Evolutionary conservation across 108 stramenopile genomes (phyloP), one percentile per base, ranked within the genome.

Genomic region (Skeletonema marinoi): DNA sequence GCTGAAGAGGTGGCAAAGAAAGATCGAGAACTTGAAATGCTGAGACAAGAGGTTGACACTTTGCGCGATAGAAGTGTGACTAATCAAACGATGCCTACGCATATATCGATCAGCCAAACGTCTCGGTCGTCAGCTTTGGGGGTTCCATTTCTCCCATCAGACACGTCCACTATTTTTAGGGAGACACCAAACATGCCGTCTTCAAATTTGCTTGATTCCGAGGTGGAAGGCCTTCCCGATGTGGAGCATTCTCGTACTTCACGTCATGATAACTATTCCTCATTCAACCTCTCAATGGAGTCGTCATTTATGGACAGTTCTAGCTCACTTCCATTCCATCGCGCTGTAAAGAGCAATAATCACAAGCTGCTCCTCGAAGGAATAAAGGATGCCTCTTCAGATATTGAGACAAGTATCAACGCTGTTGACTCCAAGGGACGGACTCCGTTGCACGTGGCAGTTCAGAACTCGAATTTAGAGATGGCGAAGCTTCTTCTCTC

Each of bases 391-490:
- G 54, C 54, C 1, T 62, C 82, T 39, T 25, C 68, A 58, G 71
- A 72, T 39, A 50, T 73, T 16, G 82, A 83, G 21, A 35, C 73
- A 6, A 72, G 75, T 21, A 77, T 83, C 39, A 83, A 83, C 48
- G 44, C 82, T 21, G 21, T 54, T 16, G 82, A 83, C 66, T 73
- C 68, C 8, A 73, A 63, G 32, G 82, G 82, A 17, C 66, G 82
- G 68, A 89, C 90, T 11, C 88, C 96, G 3, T 68, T 97, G 44
- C 96, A 97, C 58, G 32, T 93, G 13, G 93, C 96, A 36, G 87
- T 85, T 19, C 65, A 77, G 16, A 41, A 74, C 41, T 63, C 79
- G 8, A 85, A 89, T 65, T 25, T 86, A 5, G 71, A 83, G 16
- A 63, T 90, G 1, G 77, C 85, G 7, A 50, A 77, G 38, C 70